Percentiles rank a stretch among this genome's conserved stretches.
These are phyloP conservation scores for Ceratobasidium sp. DNA, from an alignment of 1,284 basidiomycete species.

Conservation along the genomic window DNA sequence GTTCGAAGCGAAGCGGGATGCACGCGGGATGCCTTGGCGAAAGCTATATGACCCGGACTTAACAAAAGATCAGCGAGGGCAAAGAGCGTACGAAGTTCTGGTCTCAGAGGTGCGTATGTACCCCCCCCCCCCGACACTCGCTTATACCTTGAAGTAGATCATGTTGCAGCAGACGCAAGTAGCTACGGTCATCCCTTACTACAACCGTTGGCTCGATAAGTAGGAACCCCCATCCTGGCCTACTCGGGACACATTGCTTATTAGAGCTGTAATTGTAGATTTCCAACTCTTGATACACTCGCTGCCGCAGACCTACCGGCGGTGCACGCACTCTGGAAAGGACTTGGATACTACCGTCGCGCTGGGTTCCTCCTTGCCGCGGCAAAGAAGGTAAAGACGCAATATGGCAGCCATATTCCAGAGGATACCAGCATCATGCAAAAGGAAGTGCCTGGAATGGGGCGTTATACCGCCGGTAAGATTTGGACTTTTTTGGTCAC, in stretches of 20 bases:
- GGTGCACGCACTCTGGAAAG: slow-evolving; percentile 91
- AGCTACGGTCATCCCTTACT: slow-evolving; percentile 91
- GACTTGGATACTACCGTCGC: slow-evolving; percentile 92
- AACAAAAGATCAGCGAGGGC: slow-evolving; percentile 68
- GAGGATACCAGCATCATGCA: slow-evolving; percentile 85
- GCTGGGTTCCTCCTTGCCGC: slow-evolving; percentile 84
- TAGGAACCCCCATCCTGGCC: slow-evolving; percentile 54
- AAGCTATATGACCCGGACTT: slow-evolving; percentile 73
- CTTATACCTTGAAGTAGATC: slow-evolving; percentile 90
- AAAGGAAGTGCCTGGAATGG: slow-evolving; percentile 89
- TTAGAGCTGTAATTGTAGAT: slow-evolving; percentile 63
- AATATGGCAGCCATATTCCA: slow-evolving; percentile 81
- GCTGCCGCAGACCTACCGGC: slow-evolving; percentile 83
- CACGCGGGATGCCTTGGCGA: slow-evolving; percentile 89
- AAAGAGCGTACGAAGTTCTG: slow-evolving; percentile 83
- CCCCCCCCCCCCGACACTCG: slow-evolving; percentile 38
- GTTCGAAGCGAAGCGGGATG: slow-evolving; percentile 74
- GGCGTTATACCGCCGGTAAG: slow-evolving; percentile 81
- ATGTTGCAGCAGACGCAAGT: slow-evolving; percentile 99
- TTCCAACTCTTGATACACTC: slow-evolving; percentile 85
- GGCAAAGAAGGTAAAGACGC: slow-evolving; percentile 80
- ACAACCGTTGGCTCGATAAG: slow-evolving; percentile 86
- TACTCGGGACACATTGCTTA: background rate
- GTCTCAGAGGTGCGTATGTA: slow-evolving; percentile 43
- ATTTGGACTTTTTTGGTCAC: too few species aligned